These are phyloP conservation scores for Ottelia alismoides DNA, from an alignment of 106 monocot species.

Conservation along the genomic window DNA sequence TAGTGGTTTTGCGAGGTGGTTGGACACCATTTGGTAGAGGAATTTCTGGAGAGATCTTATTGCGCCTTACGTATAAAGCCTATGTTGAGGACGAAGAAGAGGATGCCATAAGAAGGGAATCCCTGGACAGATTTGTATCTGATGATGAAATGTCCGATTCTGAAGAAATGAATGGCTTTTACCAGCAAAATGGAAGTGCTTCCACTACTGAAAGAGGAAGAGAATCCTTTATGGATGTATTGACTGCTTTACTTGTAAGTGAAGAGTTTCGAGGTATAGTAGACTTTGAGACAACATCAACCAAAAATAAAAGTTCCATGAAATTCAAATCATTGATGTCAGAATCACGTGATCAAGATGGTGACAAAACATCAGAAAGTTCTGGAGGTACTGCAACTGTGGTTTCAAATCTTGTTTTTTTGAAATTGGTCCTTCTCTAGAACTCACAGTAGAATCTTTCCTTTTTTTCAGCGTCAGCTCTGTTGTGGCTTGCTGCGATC, in stretches of 20 bases:
- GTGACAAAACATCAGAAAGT: constrained; percentile 13
- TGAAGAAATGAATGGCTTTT: neutral
- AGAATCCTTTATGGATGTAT: constrained; percentile 68
- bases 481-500: constrained; percentile 66
- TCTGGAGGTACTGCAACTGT: constrained; percentile 14
- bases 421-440: neutral
- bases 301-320: constrained; percentile 15
- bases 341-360: constrained; percentile 7
- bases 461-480: constrained; percentile 32
- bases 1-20: constrained; percentile 33
- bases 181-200: constrained; percentile 9
- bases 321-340: constrained; percentile 9
- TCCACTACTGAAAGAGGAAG: constrained; percentile 29
- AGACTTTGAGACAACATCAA: constrained; percentile 39
- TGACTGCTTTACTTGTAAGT: constrained; percentile 52
- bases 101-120: constrained; percentile 13
- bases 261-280: constrained; percentile 93
- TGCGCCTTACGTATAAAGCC: constrained; percentile 61
- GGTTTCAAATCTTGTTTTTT: neutral
- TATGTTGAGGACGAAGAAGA: constrained; percentile 74
- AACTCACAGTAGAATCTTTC: neutral
- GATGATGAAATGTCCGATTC: constrained; percentile 32
- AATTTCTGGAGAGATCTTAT: constrained; percentile 41
- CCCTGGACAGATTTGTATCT: constrained; percentile 22
- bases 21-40: constrained; percentile 28